Evolutionary conservation across 139 green algal species (phyloP).

Genomic region (Zygnema cylindricum): DNA sequence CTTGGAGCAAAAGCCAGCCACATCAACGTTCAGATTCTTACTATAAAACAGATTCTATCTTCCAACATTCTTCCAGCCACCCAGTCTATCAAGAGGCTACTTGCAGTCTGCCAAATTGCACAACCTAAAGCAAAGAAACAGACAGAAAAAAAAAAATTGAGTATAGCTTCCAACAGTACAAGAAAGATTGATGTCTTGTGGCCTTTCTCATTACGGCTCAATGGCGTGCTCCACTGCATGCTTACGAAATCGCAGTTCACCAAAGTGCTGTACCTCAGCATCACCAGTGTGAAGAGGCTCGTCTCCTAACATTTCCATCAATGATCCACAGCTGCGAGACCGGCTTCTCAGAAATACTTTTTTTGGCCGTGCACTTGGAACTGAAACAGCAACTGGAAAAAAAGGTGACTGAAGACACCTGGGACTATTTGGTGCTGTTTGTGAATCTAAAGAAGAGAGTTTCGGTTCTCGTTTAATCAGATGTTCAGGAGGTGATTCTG

Average conservation of each 20-base stretch:
- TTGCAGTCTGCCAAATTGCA: too few species aligned
- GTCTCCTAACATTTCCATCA: neutral
- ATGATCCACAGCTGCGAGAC: neutral
- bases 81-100: too few species aligned
- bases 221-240: conserved; percentile 6
- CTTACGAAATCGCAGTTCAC: neutral
- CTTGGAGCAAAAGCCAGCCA: too few species aligned
- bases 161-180: too few species aligned
- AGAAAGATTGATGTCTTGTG: too few species aligned
- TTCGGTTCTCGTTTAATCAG: neutral
- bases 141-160: too few species aligned
- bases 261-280: conserved; percentile 19
- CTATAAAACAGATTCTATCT: too few species aligned
- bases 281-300: neutral
- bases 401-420: neutral
- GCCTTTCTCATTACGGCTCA: neutral
- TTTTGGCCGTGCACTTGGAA: neutral
- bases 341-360: neutral
- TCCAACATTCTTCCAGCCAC: too few species aligned
- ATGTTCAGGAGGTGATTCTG: neutral
- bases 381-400: neutral
- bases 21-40: too few species aligned
- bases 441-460: neutral
- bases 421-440: neutral
- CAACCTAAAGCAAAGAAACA: too few species aligned